Percentiles rank a stretch among this genome's conserved stretches.
These are phyloP conservation scores for Pseudozyma hubeiensis DNA, from an alignment of 1,284 basidiomycete species.

Conservation along the genomic window DNA sequence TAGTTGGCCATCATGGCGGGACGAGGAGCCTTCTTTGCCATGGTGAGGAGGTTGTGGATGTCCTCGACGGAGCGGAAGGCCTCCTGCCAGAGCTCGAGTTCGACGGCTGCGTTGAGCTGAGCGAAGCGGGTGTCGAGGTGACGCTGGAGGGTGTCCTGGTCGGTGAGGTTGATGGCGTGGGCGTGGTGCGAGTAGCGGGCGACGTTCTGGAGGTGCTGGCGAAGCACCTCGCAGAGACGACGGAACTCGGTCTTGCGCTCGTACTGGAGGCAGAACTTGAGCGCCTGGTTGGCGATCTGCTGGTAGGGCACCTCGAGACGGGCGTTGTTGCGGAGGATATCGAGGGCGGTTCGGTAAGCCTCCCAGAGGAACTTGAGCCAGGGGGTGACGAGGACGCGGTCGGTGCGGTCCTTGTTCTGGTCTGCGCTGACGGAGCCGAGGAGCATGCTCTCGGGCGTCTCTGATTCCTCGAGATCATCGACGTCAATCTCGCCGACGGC, in stretches of 20 bases:
- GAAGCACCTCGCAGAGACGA: constrained; percentile 93
- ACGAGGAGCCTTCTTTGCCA: constrained; percentile 87
- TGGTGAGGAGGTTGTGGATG: constrained; percentile 92
- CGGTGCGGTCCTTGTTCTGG: constrained; percentile 93
- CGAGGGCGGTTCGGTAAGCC: constrained; percentile 94
- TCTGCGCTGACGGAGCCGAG: constrained; percentile 88
- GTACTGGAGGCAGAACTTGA: constrained; percentile 94
- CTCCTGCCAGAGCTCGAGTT: constrained; percentile 99
- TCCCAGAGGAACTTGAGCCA: constrained; percentile 99
- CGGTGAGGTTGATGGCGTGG: constrained; percentile 96
- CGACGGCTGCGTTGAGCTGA: constrained; percentile 96
- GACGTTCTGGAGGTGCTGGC: constrained; percentile 92
- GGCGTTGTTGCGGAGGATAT: constrained; percentile 97
- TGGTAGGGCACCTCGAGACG: constrained; percentile 94
- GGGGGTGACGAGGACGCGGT: constrained; percentile 92
- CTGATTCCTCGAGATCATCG: constrained; percentile 74
- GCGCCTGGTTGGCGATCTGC: constrained; percentile 96
- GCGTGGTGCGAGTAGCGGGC: constrained; percentile 95
- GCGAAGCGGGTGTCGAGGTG: constrained; percentile 98
- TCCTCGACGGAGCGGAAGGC: constrained; percentile 99
- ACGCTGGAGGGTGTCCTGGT: constrained; percentile 94
- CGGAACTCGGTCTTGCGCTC: constrained; percentile 97
- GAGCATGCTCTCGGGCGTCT: constrained; percentile 90
- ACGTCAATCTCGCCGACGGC: constrained; percentile 69
- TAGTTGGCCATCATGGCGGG: constrained; percentile 99